These are phyloP conservation scores for Boeremia lycopersici DNA, from an alignment of 2,329 filamentous ascomycete genomes.

Conservation along the genomic window DNA sequence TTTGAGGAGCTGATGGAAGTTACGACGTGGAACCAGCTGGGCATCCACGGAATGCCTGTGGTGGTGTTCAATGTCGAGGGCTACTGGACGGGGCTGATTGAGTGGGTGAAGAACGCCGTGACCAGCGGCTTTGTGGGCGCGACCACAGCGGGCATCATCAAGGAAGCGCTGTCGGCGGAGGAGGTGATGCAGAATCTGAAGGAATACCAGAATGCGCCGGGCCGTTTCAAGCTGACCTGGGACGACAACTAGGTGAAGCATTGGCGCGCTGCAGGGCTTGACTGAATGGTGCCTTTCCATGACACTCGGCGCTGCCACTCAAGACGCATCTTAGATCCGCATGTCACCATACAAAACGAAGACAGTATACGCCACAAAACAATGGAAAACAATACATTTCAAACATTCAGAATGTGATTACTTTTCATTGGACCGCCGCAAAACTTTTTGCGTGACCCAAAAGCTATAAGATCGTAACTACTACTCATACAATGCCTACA, in stretches of 20 bases:
- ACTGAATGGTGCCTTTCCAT: no score
- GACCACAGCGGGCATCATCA: slow-evolving; percentile 76
- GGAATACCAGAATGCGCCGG: slow-evolving; percentile 76
- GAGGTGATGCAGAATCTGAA: slow-evolving; percentile 73
- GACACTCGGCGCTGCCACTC: not conserved
- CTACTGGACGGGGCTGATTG: slow-evolving; percentile 86
- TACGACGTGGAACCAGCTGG: slow-evolving; percentile 93
- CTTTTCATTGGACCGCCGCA: not conserved
- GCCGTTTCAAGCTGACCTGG: slow-evolving; percentile 84
- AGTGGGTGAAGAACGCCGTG: slow-evolving; percentile 80
- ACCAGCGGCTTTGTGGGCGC: slow-evolving; percentile 76
- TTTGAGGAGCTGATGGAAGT: slow-evolving; percentile 95
- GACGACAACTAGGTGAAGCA: slow-evolving; percentile 51
- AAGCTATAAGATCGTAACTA: no score
- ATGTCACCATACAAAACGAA: no score
- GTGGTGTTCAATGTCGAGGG: slow-evolving; percentile 86
- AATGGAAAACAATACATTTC: not conserved
- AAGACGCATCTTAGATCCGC: no score
- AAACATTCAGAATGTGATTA: not conserved
- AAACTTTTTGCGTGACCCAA: no score
- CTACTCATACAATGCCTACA: not conserved
- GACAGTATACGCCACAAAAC: not conserved
- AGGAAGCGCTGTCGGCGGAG: slow-evolving; percentile 73
- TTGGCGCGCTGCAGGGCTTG: no score
- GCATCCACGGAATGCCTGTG: slow-evolving; percentile 79